Evolutionary conservation across 2,329 filamentous ascomycete genomes (phyloP).

Genomic region (Xylaria sp.): DNA sequence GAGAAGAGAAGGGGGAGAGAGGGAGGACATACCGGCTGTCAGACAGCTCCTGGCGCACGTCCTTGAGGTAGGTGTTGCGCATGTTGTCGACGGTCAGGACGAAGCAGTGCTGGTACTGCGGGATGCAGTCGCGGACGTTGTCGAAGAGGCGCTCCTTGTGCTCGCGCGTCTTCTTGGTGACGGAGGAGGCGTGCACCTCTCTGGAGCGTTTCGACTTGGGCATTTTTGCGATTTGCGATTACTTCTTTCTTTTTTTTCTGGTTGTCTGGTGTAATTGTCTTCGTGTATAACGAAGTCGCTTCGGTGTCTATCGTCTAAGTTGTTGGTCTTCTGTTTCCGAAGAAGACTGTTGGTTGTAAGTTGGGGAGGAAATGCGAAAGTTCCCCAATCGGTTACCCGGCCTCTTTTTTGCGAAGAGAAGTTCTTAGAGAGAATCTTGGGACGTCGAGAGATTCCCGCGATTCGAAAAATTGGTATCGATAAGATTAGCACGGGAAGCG

Average conservation of each 20-base stretch:
- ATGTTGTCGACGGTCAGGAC: slow-evolving; percentile 95
- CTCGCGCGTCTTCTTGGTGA: slow-evolving; percentile 87
- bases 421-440: neutral
- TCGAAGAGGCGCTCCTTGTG: slow-evolving; percentile 84
- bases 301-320: neutral
- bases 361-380: neutral
- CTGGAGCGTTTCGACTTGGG: slow-evolving; percentile 93
- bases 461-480: slow-evolving; percentile 26
- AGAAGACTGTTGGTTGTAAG: too few species aligned
- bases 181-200: slow-evolving; percentile 84
- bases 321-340: neutral
- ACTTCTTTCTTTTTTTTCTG: neutral
- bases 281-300: too few species aligned
- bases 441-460: neutral
- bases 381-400: neutral
- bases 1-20: too few species aligned
- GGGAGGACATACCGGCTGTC: slow-evolving; percentile 65
- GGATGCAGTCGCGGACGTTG: slow-evolving; percentile 78
- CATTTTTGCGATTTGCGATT: slow-evolving; percentile 51
- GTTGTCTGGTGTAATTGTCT: neutral
- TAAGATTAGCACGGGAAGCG: slow-evolving; percentile 10
- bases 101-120: slow-evolving; percentile 84
- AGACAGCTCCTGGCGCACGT: slow-evolving; percentile 75
- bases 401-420: neutral
- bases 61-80: slow-evolving; percentile 94